Base-by-base conservation (phyloP, 2,329 filamentous ascomycete species). In the Pezicula neosporulosa region DNA sequence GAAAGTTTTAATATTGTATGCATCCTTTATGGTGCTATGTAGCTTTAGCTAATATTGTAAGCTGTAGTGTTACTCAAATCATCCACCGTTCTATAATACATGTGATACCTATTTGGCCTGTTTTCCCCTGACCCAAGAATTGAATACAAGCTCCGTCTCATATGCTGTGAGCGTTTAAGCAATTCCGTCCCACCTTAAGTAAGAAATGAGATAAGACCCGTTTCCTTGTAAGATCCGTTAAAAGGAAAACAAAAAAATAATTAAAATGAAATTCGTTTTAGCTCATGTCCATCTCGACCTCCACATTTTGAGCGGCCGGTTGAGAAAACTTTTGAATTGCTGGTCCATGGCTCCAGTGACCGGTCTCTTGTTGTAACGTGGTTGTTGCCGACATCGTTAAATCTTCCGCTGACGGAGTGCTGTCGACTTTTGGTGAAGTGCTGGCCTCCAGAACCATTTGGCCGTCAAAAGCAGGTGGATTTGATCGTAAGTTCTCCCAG, bases 391-490 rank as follows among this genome's bases (percentile, higher is more conserved):
- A 35, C 45, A 54, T 19, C 52, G 44, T 42, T 54, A 47, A 24
- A 49, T 16, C 16, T n/a, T 42, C 46, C 43, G 37, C 44, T 51
- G 18, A 9, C 28, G 18, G 35, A 16, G 24, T 33, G 21, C 7
- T 30, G 21, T 56, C 54, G 35, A 46, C 27, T 48, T 66, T 66
- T 27, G 78, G 72, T 5, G 74, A 74, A 57, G 73, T 55, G 15
- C 56, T 72, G 10, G 75, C 70, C 8, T 78, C 76, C 45, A 84
- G 72, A 9, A 74, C 74, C 50, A 76, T 66, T 15, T 68, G 66
- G 7, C 80, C 77, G 47, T 86, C 83, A 56, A 86, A 86, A 9
- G 70, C 63, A 4, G 82, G 82, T 41, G 81, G 78, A 4, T 74
- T 77, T 43, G 68, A 70, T 62, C 78, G 80, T 45, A 86, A 72